These are phyloP conservation scores for Brettanomyces sp. DNA, from an alignment of 805 yeast genomes.

Conservation along the genomic window DNA sequence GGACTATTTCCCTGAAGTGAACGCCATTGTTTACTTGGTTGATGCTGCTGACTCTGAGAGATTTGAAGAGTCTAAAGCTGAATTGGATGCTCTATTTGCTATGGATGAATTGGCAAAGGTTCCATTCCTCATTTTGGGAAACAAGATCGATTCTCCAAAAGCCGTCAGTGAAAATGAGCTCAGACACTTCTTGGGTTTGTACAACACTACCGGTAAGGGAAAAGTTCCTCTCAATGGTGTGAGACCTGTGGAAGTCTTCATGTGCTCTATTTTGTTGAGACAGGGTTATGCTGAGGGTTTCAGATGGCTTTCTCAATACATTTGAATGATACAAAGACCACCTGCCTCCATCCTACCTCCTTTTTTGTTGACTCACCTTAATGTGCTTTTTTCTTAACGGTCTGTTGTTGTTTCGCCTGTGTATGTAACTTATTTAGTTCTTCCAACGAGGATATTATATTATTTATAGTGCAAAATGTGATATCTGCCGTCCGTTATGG, in stretches of 20 bases:
- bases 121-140: slow-evolving; percentile 91
- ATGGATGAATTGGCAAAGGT: slow-evolving; percentile 86
- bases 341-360: background rate
- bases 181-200: slow-evolving; percentile 80
- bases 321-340: slow-evolving; percentile 30
- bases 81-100: slow-evolving; percentile 83
- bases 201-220: slow-evolving; percentile 86
- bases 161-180: slow-evolving; percentile 95
- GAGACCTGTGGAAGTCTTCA: slow-evolving; percentile 92
- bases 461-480: no score
- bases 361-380: background rate
- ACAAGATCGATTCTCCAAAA: slow-evolving; percentile 88
- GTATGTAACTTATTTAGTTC: no score
- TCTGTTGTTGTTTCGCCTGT: background rate
- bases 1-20: slow-evolving; percentile 98
- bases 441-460: no score
- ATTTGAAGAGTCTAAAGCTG: slow-evolving; percentile 89
- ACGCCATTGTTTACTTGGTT: slow-evolving; percentile 91
- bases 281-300: slow-evolving; percentile 98
- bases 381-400: background rate
- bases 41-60: slow-evolving; percentile 97
- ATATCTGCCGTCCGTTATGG: background rate
- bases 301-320: slow-evolving; percentile 96
- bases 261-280: slow-evolving; percentile 98
- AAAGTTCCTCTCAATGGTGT: slow-evolving; percentile 55